These are phyloP conservation scores for Pythium oligandrum DNA, from an alignment of 352 stramenopile species.

Conservation along the genomic window DNA sequence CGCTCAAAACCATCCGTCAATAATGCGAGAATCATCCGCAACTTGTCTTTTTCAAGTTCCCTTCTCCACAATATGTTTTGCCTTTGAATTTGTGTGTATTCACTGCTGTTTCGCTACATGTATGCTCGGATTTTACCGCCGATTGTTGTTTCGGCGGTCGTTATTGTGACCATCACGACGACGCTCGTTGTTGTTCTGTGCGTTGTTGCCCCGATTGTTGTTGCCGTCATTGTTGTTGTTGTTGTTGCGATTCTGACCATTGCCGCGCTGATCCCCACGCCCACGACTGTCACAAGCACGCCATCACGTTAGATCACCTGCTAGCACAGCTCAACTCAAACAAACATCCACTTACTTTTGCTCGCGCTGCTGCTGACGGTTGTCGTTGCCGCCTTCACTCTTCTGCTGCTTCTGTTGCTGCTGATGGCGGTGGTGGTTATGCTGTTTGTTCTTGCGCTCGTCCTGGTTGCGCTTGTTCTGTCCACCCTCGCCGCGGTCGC, in stretches of 20 bases:
- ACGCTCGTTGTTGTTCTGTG: conserved; percentile 10
- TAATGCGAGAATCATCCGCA: too few species aligned
- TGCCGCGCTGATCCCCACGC: conserved; percentile 7
- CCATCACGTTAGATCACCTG: background rate
- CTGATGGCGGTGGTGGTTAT: conserved; percentile 11
- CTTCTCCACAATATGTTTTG: too few species aligned
- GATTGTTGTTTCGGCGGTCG: too few species aligned
- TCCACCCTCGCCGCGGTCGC: conserved; percentile 1
- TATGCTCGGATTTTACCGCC: too few species aligned
- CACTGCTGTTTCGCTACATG: too few species aligned
- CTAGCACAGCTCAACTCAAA: background rate
- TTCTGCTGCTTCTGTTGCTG: conserved; percentile 28
- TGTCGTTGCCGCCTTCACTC: conserved; percentile 6
- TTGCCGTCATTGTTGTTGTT: conserved; percentile 21
- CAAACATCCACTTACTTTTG: conserved; percentile 36
- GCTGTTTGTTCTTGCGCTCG: conserved; percentile 44
- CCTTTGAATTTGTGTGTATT: too few species aligned
- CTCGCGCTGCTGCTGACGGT: conserved; percentile 31
- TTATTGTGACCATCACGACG: background rate
- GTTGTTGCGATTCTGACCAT: conserved; percentile 34
- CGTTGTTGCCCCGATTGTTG: conserved; percentile 3
- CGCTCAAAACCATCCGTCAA: too few species aligned
- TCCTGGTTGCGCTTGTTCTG: conserved; percentile 26
- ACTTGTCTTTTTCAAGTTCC: too few species aligned
- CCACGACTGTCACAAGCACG: conserved; percentile 1